phyloP scores from a whole-genome alignment of 345 rosid genomes.

The Geranium rotundifolium region DNA sequence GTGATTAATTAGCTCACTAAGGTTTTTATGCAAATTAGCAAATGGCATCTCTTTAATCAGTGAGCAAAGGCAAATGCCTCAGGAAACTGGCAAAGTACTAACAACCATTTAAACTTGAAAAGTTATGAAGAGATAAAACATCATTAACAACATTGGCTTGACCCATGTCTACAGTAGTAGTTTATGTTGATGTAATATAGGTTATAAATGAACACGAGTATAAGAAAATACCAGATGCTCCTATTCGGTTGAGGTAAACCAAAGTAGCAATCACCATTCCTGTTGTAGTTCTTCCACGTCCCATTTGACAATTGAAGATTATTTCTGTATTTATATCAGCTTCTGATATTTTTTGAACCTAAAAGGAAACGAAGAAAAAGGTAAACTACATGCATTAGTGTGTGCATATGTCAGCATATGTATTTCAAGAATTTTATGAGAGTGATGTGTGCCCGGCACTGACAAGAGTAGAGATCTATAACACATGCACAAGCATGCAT shows the following conservation, averaged over 20 bases:
- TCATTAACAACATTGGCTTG: not conserved
- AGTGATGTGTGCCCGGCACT: not conserved
- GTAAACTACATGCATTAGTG: not conserved
- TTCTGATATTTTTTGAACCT: slow-evolving; percentile 81
- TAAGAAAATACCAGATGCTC: slow-evolving; percentile 63
- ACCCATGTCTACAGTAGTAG: not conserved
- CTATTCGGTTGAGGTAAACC: slow-evolving; percentile 77
- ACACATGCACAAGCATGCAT: not conserved
- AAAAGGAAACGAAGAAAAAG: slow-evolving; percentile 10
- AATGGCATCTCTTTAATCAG: not conserved
- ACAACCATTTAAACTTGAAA: not conserved
- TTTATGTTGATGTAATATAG: not conserved
- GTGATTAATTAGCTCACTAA: not conserved
- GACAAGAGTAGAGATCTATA: not conserved
- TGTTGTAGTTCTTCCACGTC: slow-evolving; percentile 96
- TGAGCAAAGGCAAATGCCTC: not conserved
- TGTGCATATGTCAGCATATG: not conserved
- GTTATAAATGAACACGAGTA: slow-evolving; percentile 3
- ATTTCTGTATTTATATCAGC: slow-evolving; percentile 63
- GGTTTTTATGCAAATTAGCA: not conserved
- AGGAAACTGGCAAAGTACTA: not conserved
- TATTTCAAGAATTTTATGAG: not conserved
- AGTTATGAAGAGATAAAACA: no score
- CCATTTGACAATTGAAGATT: slow-evolving; percentile 97
- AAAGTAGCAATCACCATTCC: slow-evolving; percentile 98